phyloP scores from a whole-genome alignment of 2,329 filamentous ascomycete genomes.

The Pestalotiopsis sp. region DNA sequence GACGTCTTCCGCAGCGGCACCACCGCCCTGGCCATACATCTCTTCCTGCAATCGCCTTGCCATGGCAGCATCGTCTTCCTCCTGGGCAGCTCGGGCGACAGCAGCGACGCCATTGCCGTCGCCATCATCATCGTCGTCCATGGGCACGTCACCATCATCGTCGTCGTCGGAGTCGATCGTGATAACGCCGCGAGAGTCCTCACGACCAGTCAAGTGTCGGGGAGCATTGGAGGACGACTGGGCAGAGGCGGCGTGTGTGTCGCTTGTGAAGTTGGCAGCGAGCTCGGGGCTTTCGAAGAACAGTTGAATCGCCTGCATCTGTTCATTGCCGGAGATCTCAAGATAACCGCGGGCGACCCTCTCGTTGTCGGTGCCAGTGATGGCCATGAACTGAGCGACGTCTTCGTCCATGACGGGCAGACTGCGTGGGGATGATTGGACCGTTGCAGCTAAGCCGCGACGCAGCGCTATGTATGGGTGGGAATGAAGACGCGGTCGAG shows the following conservation, averaged over 20 bases:
- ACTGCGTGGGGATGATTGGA: slow-evolving; percentile 1
- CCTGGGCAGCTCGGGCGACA: slow-evolving; percentile 53
- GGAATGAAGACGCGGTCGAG: not conserved
- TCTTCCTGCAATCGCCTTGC: slow-evolving; percentile 91
- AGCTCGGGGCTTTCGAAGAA: slow-evolving; percentile 89
- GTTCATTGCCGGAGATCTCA: slow-evolving; percentile 79
- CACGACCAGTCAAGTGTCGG: slow-evolving; percentile 38
- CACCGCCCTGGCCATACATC: slow-evolving; percentile 63
- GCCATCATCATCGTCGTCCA: slow-evolving; percentile 39
- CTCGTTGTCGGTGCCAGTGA: slow-evolving; percentile 72
- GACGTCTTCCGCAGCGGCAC: slow-evolving; percentile 52
- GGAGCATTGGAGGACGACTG: slow-evolving; percentile 24
- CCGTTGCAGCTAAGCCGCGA: not conserved
- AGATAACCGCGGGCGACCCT: slow-evolving; percentile 82
- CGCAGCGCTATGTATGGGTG: not conserved
- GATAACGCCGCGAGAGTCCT: slow-evolving; percentile 65
- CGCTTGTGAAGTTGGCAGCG: slow-evolving; percentile 46
- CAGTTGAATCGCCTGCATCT: slow-evolving; percentile 84
- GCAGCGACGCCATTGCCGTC: slow-evolving; percentile 42
- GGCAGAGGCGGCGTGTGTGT: slow-evolving; percentile 35
- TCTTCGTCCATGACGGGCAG: slow-evolving; percentile 65
- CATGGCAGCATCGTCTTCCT: slow-evolving; percentile 93
- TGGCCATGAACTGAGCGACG: slow-evolving; percentile 76
- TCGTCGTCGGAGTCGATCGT: slow-evolving; percentile 80
- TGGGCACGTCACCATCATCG: slow-evolving; percentile 48